Base-by-base conservation (phyloP, 2,329 filamentous ascomycete genomes). In the Venturia carpophila region DNA sequence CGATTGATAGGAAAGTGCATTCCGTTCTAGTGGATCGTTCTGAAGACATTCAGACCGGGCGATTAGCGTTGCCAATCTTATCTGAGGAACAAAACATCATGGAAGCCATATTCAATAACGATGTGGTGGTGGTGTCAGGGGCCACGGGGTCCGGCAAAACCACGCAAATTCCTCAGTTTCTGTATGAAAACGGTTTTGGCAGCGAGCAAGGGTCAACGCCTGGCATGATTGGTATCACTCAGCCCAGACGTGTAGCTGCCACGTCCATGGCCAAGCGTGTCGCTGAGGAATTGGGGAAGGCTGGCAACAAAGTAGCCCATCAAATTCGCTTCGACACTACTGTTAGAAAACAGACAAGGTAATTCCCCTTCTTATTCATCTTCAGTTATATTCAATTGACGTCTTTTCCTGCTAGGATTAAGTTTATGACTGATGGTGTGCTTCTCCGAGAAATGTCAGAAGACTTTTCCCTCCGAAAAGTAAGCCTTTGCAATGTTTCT, bases 361-460 rank as follows among this genome's bases (percentile, higher is more conserved):
- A 27, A 5, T 10, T 10, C 10, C 4, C 45, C 45, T 47, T 52
- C 21, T 21, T 27, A 15, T 3, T 15, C 21, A 13, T 30, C 21
- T 52, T 27, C 6, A 2, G 27, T 0, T 6, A 15, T 17, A 27
- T 15, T 13, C 1, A 15, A 52, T 9, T 52, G 11, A 52, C 17
- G 11, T 11, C 5, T 13, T 13, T 27, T 27, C 24, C 21, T 30
- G 27, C 21, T 0, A 89, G 91, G 6, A 85, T 99, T 74, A 99
- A 99, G 75, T 99, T 97, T 78, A 97, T 99, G 92, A 99, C 94
- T 0, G 94, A 99, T 75, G 94, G 94, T 82, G 92, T 99, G 37
- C 80, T 99, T 67, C 83, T 99, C 11, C 87, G 94, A 65, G 94
- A 99, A 75, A 88, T 97, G 64, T 87, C 90, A 0, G 87, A 94